Evolutionary conservation across 2,329 filamentous ascomycete genomes (phyloP), one percentile per base, ranked within the genome.

Genomic region (Fusarium irregulare): DNA sequence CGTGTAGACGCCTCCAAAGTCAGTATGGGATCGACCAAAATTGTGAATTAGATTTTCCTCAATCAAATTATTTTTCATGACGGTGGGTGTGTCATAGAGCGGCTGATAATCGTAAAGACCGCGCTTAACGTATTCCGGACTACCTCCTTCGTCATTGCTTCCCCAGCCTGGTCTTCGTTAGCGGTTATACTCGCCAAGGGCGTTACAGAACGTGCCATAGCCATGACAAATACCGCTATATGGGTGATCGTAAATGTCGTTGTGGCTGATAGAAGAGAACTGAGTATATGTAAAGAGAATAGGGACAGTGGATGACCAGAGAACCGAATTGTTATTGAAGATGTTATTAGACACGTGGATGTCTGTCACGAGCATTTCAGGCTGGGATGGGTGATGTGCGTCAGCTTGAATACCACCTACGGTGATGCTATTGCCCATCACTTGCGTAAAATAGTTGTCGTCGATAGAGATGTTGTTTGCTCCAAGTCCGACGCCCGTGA

Each of bases 161-260:
- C 41, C 57, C 57, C 57, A 57, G 10, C 51, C 57, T 60, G n/a
- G 25, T 13, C 14, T 14, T 9, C 1, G 12, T 60, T 28, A 60
- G 42, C 8, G 21, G 4, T n/a, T 1, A 42, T 4, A 42, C 6
- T 42, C 4, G 11, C 2, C 1, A n/a, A 8, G 4, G 3, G 4
- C 16, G 6, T 6, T 10, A 21, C 1, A 4, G 16, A 1, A 3
- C 42, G 2, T 60, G 48, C 57, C 51, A 32, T 42, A 60, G 6
- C 57, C 51, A 46, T 60, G 50, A 2, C 57, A 60, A 23, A 60
- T 60, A 3, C 51, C 57, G 18, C 57, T 58, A 25, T 60, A 60
- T n/a, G 57, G 51, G 3, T 60, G 57, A 7, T 60, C 48, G 34
- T 57, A 57, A 11, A 57, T 32, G 3, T 57, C 27, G 4, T 60